phyloP scores from a whole-genome alignment of 495 filamentous ascomycete genomes.

The Daldinia concentrica region DNA sequence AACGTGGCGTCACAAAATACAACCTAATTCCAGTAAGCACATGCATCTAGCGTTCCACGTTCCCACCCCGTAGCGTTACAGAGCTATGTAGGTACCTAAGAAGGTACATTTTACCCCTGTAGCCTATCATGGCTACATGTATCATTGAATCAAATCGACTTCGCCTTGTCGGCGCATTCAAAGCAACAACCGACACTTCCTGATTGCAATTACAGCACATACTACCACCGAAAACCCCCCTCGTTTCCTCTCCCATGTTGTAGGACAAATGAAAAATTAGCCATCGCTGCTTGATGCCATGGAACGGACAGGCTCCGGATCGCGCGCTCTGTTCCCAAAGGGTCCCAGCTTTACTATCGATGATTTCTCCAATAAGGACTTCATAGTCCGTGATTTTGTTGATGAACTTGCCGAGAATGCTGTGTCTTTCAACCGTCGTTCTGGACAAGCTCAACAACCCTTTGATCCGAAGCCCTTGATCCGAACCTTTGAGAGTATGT shows the following conservation, averaged over 20 bases:
- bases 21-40: too few relatives aligned
- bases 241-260: conserved; percentile 10
- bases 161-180: conserved; percentile 14
- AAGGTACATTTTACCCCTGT: not conserved
- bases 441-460: conserved; percentile 70
- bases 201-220: conserved; percentile 3
- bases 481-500: conserved; percentile 85
- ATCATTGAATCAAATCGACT: conserved; percentile 7
- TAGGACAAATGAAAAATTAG: not conserved
- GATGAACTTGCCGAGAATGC: conserved; percentile 90
- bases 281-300: conserved; percentile 42
- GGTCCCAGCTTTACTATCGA: conserved; percentile 85
- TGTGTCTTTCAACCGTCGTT: conserved; percentile 77
- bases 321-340: conserved; percentile 75
- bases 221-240: not conserved
- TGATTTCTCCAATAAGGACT: conserved; percentile 90
- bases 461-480: conserved; percentile 99
- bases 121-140: not conserved
- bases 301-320: conserved; percentile 57
- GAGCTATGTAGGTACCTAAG: not conserved
- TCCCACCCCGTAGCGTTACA: not conserved
- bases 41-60: too few relatives aligned
- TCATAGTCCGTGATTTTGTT: conserved; percentile 97
- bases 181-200: conserved; percentile 9
- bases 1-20: conserved; percentile 14